Evolutionary conservation across 352 stramenopile genomes (phyloP).

Genomic region (Saprolegnia parasitica): DNA sequence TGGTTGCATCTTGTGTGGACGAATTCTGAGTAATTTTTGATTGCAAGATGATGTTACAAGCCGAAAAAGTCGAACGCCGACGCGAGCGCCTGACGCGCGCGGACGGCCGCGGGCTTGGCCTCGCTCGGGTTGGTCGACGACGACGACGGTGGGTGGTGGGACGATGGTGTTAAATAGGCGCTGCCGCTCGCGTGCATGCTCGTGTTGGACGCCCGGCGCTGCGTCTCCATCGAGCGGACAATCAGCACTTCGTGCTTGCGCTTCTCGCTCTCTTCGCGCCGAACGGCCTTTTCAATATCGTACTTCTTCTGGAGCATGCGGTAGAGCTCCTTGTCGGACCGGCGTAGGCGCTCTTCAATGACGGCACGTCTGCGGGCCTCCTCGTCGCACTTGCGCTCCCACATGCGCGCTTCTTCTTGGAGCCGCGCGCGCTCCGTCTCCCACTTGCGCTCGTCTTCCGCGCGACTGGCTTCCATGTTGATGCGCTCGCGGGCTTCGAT

Average conservation of each 20-base stretch:
- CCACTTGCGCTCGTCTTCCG: constrained; percentile 80
- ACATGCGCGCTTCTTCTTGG: constrained; percentile 55
- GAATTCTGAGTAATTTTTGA: not conserved
- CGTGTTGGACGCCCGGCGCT: constrained; percentile 32
- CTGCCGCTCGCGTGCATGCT: constrained; percentile 37
- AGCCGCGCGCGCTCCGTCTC: constrained; percentile 52
- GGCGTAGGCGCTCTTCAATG: constrained; percentile 71
- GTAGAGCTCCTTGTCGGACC: constrained; percentile 83
- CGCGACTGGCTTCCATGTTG: constrained; percentile 71
- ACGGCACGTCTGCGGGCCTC: constrained; percentile 61
- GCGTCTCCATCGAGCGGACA: constrained; percentile 67
- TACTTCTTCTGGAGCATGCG: constrained; percentile 89
- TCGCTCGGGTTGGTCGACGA: constrained; percentile 59
- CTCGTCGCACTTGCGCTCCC: constrained; percentile 75
- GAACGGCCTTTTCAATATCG: constrained; percentile 79
- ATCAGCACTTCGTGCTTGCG: constrained; percentile 82
- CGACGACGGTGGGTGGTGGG: constrained; percentile 35
- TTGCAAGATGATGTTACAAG: constrained; percentile 39
- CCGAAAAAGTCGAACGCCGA: constrained; percentile 85
- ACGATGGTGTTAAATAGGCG: constrained; percentile 36
- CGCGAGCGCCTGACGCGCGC: constrained; percentile 68
- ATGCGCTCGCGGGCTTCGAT: constrained; percentile 82
- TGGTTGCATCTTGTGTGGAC: not conserved
- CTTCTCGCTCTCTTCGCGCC: constrained; percentile 80
- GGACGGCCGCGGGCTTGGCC: constrained; percentile 63